phyloP scores from a whole-genome alignment of 2,329 filamentous ascomycete genomes.

The Aspergillus sp. region DNA sequence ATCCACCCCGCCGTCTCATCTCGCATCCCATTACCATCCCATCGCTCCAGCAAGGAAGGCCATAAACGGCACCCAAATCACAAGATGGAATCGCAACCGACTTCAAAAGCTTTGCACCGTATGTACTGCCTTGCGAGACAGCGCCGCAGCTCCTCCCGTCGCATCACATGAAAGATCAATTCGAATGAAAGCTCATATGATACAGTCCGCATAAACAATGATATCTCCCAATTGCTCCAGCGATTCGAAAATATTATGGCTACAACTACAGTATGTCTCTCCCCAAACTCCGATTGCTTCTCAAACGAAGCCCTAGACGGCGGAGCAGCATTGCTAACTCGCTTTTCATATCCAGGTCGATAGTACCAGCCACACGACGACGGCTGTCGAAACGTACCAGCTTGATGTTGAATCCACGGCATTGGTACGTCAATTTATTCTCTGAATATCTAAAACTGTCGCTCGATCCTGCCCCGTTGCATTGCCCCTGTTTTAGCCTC shows the following conservation, averaged over 20 bases:
- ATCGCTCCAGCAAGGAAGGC: neutral
- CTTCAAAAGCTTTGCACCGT: conserved; percentile 20
- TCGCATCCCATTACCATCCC: neutral
- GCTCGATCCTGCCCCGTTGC: no score
- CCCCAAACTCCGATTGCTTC: neutral
- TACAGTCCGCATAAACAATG: conserved; percentile 45
- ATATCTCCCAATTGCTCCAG: conserved; percentile 49
- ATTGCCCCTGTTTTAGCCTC: no score
- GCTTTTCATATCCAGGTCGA: conserved; percentile 38
- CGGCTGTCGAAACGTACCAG: conserved; percentile 58
- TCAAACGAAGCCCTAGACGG: neutral
- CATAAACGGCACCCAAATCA: neutral
- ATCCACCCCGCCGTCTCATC: conserved; percentile 11
- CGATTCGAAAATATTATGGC: conserved; percentile 58
- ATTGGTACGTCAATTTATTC: conserved; percentile 44
- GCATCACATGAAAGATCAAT: neutral
- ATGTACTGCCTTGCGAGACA: neutral
- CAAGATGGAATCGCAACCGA: conserved; percentile 35
- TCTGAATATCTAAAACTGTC: no score
- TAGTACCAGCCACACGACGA: conserved; percentile 53
- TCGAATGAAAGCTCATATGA: neutral
- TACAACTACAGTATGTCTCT: conserved; percentile 47
- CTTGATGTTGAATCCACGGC: conserved; percentile 60
- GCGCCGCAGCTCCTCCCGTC: neutral
- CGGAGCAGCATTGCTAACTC: neutral